These are phyloP conservation scores for Helicostylum pulchrum DNA, from an alignment of 192 early-diverging fungal genomes.

Conservation along the genomic window DNA sequence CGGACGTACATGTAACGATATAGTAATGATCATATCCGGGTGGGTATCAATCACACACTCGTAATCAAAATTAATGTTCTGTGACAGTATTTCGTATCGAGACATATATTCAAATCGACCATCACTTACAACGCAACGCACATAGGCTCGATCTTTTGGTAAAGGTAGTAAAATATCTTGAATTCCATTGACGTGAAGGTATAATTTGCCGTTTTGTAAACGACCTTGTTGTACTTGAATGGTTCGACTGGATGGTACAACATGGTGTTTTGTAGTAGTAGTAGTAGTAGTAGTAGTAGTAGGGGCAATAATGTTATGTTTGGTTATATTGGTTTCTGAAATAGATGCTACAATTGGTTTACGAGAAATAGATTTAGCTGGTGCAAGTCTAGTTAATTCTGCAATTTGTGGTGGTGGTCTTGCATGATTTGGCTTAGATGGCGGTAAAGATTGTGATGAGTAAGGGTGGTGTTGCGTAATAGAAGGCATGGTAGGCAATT, in stretches of 20 bases:
- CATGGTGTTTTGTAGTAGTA: neutral
- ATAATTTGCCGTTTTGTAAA: constrained; percentile 28
- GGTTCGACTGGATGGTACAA: no score
- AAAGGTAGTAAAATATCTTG: constrained; percentile 32
- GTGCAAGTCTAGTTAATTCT: constrained; percentile 2
- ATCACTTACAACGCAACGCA: constrained; percentile 31
- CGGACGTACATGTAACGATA: constrained; percentile 28
- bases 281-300: neutral
- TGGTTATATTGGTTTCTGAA: neutral
- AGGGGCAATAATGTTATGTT: neutral
- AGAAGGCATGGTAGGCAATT: neutral
- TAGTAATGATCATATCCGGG: constrained; percentile 26
- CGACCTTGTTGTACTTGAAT: no score
- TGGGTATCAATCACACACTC: constrained; percentile 33
- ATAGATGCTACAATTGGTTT: neutral
- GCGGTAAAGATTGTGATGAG: neutral
- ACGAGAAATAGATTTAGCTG: neutral
- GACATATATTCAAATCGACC: constrained; percentile 32
- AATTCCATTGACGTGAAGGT: constrained; percentile 26
- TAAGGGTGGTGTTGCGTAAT: neutral
- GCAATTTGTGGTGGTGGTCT: constrained; percentile 1
- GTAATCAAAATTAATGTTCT: constrained; percentile 27
- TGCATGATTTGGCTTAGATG: neutral
- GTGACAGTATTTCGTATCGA: constrained; percentile 20
- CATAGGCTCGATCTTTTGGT: constrained; percentile 31